Evolutionary conservation across 257 asterid species (phyloP), one percentile per base, ranked within the genome.

Genomic region (Petrea volubilis): DNA sequence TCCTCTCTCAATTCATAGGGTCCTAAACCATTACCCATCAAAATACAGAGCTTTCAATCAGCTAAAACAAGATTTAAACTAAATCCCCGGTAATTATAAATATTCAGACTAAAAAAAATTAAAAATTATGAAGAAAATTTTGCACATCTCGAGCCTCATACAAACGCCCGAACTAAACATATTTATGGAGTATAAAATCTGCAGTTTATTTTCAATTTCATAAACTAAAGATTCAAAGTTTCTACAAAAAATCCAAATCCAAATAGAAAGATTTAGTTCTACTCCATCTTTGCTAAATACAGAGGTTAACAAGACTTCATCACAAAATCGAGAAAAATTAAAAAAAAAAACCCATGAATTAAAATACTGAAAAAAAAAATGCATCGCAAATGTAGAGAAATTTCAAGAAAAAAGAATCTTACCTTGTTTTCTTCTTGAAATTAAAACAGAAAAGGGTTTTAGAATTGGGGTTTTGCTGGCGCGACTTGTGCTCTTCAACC

Each of bases 381-480:
- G 4, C 13, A 47, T 47, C 28, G 41, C 41, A 27, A 11, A 68
- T 10, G 28, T 29, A 52, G 14, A 40, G 8, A 43, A 40, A 44
- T 23, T 27, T 21, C 15, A 10, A 67, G 57, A 74, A 47, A 38
- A 7, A 7, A 12, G 43, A 38, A 38, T 38, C 9, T 38, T 38
- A 2, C 10, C 10, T 2, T 38, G 6, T 7, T 7, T 38, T 38
- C 9, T 38, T 38, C 6, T 3, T 38, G 9, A 33, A 33, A 33
- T 33, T 33, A 33, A 33, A 27, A 27, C 0, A 25, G 36, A 55
- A 12, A 20, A 36, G 66, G 72, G 33, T 76, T 69, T 75, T 60
- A 3, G 71, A 68, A 27, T 13, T 61, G 50, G 70, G n/a, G 66
- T 74, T 66, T 64, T 50, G 49, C 14, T 40, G 41, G 15, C 14